These are phyloP conservation scores for Musa troglodytarum DNA, from an alignment of 176 grass and related monocot species.

Conservation along the genomic window DNA sequence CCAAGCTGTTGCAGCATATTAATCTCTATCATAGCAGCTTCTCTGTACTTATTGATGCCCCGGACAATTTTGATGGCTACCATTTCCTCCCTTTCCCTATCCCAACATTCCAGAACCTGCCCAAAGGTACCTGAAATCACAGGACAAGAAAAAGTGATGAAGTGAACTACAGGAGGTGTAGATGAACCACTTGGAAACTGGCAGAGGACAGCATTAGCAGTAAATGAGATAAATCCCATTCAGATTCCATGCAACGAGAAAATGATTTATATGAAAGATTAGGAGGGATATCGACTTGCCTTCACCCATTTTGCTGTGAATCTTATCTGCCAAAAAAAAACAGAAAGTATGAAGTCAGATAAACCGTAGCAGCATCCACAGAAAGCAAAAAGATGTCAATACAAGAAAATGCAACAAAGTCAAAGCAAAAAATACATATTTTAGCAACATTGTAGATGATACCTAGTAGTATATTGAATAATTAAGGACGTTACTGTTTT, in stretches of 20 bases:
- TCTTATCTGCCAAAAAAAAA: slow-evolving; percentile 44
- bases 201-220: too few species aligned
- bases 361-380: neutral
- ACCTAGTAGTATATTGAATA: neutral
- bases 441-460: neutral
- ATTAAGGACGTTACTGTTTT: neutral
- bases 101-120: slow-evolving; percentile 78
- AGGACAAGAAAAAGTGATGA: neutral
- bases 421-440: neutral
- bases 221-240: too few species aligned
- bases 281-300: slow-evolving; percentile 31
- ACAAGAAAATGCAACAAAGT: neutral
- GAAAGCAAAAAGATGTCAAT: neutral
- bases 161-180: neutral
- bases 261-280: neutral
- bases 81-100: slow-evolving; percentile 61
- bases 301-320: slow-evolving; percentile 92
- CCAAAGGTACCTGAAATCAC: slow-evolving; percentile 63
- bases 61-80: slow-evolving; percentile 76
- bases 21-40: slow-evolving; percentile 83
- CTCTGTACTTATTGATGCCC: slow-evolving; percentile 55
- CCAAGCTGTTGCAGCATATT: slow-evolving; percentile 55
- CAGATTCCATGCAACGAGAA: too few species aligned
- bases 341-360: neutral
- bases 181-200: too few species aligned